Evolutionary conservation across 257 asterid genomes (phyloP), one percentile per base, ranked within the genome.

Genomic region (Voacanga thouarsii): DNA sequence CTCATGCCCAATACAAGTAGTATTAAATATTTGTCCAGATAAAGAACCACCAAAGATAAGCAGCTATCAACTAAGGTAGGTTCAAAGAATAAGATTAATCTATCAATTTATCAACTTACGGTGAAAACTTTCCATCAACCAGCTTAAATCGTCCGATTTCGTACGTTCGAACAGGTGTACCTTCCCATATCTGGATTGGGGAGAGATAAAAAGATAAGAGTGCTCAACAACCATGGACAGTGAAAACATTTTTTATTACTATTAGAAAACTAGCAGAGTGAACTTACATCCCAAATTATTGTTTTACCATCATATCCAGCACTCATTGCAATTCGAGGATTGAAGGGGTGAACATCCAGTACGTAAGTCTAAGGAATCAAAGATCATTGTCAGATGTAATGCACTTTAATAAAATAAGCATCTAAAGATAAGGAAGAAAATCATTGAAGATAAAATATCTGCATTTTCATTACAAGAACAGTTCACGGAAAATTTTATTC

Each of bases 281-380:
- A 80, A 87, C 99, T 95, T 84, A 95, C 99, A 90, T 95, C 99
- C 99, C 99, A 95, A 69, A 95, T 91, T 73, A 95, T 95, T 39
- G 97, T 92, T 90, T 84, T 95, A 83, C 98, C 99, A 86, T 95
- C 99, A 91, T 95, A 95, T 82, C 99, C 99, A 6, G 99, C 99
- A 85, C 99, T 95, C 99, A 95, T 92, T 81, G 99, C 99, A 71
- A 95, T 93, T 39, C 99, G 92, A 79, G 99, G 99, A 80, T 95
- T 95, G 82, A 89, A 92, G 78, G 99, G 99, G 83, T 92, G 99
- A 79, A 95, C 99, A 86, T 95, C 99, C 83, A 95, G 87, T 57
- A 92, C 96, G 81, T 92, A 95, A 72, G 99, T 92, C 99, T 95
- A 81, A 74, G 86, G 82, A 39, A 63, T 57, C 9, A 16, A 79